phyloP scores from a whole-genome alignment of 1,139 yeast genomes.

The Debaryomycetaceae sp. region DNA sequence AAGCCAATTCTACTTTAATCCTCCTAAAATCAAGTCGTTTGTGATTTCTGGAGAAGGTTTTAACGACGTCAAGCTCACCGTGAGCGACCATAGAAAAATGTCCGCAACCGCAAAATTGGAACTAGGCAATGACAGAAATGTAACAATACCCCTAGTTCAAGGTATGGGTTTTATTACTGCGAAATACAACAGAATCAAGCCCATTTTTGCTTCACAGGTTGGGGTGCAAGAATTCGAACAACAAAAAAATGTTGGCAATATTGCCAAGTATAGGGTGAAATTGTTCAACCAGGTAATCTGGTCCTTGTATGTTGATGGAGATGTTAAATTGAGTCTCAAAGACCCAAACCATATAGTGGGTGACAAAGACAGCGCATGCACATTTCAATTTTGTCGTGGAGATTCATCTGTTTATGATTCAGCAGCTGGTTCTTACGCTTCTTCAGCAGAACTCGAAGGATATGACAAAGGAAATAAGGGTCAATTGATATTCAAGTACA shows the following conservation, averaged over 20 bases:
- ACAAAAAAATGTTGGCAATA: slow-evolving; percentile 13
- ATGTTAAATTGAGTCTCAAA: slow-evolving; percentile 35
- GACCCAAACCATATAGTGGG: slow-evolving; percentile 57
- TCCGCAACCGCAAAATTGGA: slow-evolving; percentile 29
- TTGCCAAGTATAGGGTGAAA: slow-evolving; percentile 28
- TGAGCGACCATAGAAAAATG: slow-evolving; percentile 31
- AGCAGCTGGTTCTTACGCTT: slow-evolving; percentile 42
- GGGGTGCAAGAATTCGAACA: slow-evolving; percentile 49
- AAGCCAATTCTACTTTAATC: slow-evolving; percentile 44
- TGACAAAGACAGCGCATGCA: slow-evolving; percentile 24
- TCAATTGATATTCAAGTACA: slow-evolving; percentile 28
- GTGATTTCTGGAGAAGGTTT: slow-evolving; percentile 34
- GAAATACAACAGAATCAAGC: slow-evolving; percentile 51
- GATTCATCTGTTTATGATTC: slow-evolving; percentile 45
- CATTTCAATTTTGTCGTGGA: slow-evolving; percentile 49
- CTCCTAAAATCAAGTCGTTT: slow-evolving; percentile 44
- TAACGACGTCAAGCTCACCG: slow-evolving; percentile 17
- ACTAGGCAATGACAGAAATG: slow-evolving; percentile 12
- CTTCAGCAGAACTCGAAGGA: slow-evolving; percentile 23
- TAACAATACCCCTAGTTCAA: slow-evolving; percentile 36
- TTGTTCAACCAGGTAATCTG: slow-evolving; percentile 42
- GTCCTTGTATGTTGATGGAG: slow-evolving; percentile 38
- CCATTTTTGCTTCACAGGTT: slow-evolving; percentile 57
- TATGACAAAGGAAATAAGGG: slow-evolving; percentile 22
- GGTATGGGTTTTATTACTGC: slow-evolving; percentile 77